A percentile compares a stretch with the other conserved stretches of the same genome.
These are phyloP conservation scores for Chromosphaera perkinsii DNA, from an alignment of 208 protist genomes.

Conservation along the genomic window DNA sequence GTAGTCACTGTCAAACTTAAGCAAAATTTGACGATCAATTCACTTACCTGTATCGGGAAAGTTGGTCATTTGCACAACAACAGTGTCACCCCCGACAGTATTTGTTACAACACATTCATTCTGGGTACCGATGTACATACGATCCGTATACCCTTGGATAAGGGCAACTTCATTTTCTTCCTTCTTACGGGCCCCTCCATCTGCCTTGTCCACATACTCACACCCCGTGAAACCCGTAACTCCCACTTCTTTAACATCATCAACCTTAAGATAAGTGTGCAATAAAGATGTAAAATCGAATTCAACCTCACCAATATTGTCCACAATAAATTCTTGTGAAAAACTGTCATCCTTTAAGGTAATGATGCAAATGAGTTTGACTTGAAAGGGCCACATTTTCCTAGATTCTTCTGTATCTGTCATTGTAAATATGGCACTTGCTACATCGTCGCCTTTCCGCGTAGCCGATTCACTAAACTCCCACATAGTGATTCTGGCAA, in stretches of 20 bases:
- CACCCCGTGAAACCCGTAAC: conserved; percentile 10
- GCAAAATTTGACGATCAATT: not conserved
- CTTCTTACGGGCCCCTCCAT: not conserved
- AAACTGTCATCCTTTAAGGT: conserved; percentile 9
- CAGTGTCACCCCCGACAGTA: conserved; percentile 5
- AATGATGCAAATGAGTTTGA: conserved; percentile 17
- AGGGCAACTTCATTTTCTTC: conserved; percentile 1
- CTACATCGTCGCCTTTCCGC: not conserved
- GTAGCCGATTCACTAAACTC: not conserved
- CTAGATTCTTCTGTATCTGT: conserved; percentile 13
- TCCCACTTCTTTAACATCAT: not conserved
- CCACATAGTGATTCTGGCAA: conserved; percentile 32
- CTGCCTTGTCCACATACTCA: conserved; percentile 9
- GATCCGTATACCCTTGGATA: not conserved
- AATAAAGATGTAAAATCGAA: conserved; percentile 41
- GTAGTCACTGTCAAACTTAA: not conserved
- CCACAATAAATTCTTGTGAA: not conserved
- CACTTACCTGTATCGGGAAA: conserved; percentile 24
- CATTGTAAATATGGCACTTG: not conserved
- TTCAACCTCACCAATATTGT: conserved; percentile 9
- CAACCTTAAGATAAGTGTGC: conserved; percentile 35
- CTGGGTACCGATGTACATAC: conserved; percentile 13
- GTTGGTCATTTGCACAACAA: not conserved
- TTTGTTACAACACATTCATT: not conserved
- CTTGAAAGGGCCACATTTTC: conserved; percentile 24